phyloP scores from a whole-genome alignment of 2,329 filamentous ascomycete species.

The Atkinsonella texensis region DNA sequence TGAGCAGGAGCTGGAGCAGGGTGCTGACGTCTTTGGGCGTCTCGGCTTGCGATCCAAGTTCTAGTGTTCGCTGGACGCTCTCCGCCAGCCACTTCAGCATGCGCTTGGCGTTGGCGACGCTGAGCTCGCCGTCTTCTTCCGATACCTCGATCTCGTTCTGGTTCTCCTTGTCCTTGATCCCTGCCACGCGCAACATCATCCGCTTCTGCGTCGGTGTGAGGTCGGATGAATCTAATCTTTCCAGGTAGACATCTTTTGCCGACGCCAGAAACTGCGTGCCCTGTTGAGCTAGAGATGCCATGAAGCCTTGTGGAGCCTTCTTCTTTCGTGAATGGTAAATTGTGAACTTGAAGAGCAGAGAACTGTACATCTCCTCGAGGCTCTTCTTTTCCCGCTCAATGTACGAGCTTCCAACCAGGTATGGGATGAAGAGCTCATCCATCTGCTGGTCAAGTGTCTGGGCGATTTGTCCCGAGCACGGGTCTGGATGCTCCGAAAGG shows the following conservation, averaged over 20 bases:
- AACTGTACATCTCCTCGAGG: conserved; percentile 75
- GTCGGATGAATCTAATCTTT: conserved; percentile 78
- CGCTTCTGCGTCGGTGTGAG: conserved; percentile 77
- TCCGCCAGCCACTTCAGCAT: conserved; percentile 98
- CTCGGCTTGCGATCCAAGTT: conserved; percentile 77
- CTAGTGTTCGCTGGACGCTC: conserved; percentile 79
- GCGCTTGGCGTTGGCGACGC: conserved; percentile 78
- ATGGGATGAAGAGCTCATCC: conserved; percentile 65
- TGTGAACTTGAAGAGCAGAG: conserved; percentile 89
- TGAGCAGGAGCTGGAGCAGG: conserved; percentile 70
- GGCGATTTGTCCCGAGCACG: conserved; percentile 75
- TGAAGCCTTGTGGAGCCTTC: conserved; percentile 82
- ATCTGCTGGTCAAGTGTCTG: conserved; percentile 62
- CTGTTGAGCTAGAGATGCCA: conserved; percentile 81
- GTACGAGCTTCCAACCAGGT: conserved; percentile 56
- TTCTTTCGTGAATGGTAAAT: conserved; percentile 85
- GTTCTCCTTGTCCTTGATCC: conserved; percentile 62
- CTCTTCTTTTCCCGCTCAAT: conserved; percentile 58
- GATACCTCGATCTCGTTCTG: conserved; percentile 83
- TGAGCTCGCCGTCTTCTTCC: conserved; percentile 78
- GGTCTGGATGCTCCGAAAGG: conserved; percentile 87
- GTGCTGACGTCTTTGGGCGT: conserved; percentile 89
- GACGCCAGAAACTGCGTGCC: conserved; percentile 80
- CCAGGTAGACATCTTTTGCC: conserved; percentile 83
- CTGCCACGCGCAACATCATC: conserved; percentile 82